Base-by-base conservation (phyloP, 2,329 filamentous ascomycete genomes). In the Penicillium sp. region DNA sequence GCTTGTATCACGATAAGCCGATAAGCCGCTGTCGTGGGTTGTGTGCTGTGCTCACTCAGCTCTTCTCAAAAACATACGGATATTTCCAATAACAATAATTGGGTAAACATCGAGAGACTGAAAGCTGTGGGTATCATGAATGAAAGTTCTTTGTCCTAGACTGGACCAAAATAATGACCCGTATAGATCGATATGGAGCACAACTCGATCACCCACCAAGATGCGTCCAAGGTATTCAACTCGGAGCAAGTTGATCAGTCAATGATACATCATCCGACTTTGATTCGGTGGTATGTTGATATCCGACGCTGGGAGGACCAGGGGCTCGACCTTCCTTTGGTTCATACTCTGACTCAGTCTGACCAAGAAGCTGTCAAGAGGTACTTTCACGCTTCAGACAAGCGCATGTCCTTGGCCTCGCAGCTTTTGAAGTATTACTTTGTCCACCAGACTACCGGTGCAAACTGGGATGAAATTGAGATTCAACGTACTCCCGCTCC, bases 361-460 rank as follows among this genome's bases (percentile, higher is more conserved):
- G 83, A 87, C 62, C 80, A 81, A 59, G 75, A 79, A 55, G 70
- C 73, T 18, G 72, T 80, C 42, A 72, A 71, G 22, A 73, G 75
- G 44, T 84, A 77, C 68, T 77, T 81, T 65, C 78, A 81, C 64
- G 69, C 80, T 32, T 66, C 79, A 61, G 85, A 87, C 65, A 81
- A 79, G 16, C 80, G 80, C 59, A 85, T 87, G 81, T 81, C 79
- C 16, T 75, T 88, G 3, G 84, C 76, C 8, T 87, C 84, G 7
- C 81, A 81, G 13, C 70, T 88, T 21, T 74, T 88, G 22, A 88
- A 88, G 68, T 82, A 84, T 10, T 70, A 81, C 14, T 87, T 82
- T 61, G 79, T 87, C 42, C 79, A 82, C 61, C 76, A 79, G 59
- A 73, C 76, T 4, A 80, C 83, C 47, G 75, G 72, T 16, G 75